Base-by-base conservation (phyloP, 106 monocot genomes). In the Posidonia australis region DNA sequence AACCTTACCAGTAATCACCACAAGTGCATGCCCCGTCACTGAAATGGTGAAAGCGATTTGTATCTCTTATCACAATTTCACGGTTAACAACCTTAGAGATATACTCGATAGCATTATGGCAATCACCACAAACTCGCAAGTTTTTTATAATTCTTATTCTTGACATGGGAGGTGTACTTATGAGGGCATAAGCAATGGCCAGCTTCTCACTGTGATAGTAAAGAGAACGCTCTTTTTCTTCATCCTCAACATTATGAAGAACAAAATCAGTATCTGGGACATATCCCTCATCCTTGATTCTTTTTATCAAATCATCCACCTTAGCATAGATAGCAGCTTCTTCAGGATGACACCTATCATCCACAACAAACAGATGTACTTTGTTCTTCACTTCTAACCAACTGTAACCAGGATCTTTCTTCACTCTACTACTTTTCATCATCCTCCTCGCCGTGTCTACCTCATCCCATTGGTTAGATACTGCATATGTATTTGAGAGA, bases 371-470 rank as follows among this genome's bases (percentile, higher is more conserved):
- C 24, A 60, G 7, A 63, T 76, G 71, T 10, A 76, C 51, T n/a
- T 49, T 24, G 0, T 74, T 80, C 10, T 78, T 48, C 26, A 78
- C 54, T 69, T 83, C 87, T 18, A 87, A 57, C 69, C 72, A 51
- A 67, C 89, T 85, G 70, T 67, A 78, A 22, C 89, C 85, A 58
- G 89, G 79, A 74, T 89, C 85, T 68, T 85, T 89, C 64, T 58
- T 84, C 42, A 84, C 72, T 60, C 75, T 84, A 30, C 63, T 85
- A 25, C 26, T 67, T 43, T 72, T 80, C 89, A 89, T 89, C 14
- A 44, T 73, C 27, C 72, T 64, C 75, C 89, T 75, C 42, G 80
- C 80, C 43, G 51, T 54, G 51, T 30, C 41, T 27, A 74, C 80
- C 55, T 70, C 71, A 60, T 77, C 75, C 89, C 89, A 85, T 62